Evolutionary conservation across 2,329 filamentous ascomycete genomes (phyloP).

Genomic region (Trichoderma sp.): DNA sequence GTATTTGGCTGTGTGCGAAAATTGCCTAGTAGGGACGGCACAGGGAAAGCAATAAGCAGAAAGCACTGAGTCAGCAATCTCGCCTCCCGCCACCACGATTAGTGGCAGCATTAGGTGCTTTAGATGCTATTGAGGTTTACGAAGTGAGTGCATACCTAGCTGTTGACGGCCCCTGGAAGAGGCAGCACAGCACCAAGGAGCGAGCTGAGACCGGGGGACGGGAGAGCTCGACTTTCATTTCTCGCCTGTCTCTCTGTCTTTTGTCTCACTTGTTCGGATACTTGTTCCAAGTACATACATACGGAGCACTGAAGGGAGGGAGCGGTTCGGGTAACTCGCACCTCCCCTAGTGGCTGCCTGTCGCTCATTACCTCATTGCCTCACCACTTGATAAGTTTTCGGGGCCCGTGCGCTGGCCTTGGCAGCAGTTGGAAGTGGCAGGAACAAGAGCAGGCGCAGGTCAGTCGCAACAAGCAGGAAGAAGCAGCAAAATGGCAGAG

Average conservation of each 20-base stretch:
- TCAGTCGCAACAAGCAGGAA: not conserved
- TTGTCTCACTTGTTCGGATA: not conserved
- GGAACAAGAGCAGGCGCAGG: not conserved
- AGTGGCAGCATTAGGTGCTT: not conserved
- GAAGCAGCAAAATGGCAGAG: not conserved
- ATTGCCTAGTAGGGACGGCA: not conserved
- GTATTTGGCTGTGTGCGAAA: not conserved
- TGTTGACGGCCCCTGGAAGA: not conserved
- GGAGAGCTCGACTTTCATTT: not conserved
- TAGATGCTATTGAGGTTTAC: not conserved
- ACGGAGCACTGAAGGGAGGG: not conserved
- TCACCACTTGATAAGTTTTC: constrained; percentile 5
- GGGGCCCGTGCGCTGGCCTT: constrained; percentile 6
- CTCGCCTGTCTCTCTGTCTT: not conserved
- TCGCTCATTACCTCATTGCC: constrained; percentile 7
- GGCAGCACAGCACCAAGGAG: not conserved
- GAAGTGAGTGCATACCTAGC: not conserved
- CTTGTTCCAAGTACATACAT: too few relatives aligned
- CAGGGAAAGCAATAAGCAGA: not conserved
- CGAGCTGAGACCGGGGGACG: not conserved
- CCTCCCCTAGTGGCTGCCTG: not conserved
- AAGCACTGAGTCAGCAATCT: not conserved
- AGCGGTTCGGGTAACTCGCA: not conserved
- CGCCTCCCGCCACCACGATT: constrained; percentile 3
- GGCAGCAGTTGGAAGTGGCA: not conserved